These are phyloP conservation scores for Zelonia costaricensis DNA, from an alignment of 208 protist species.

Conservation along the genomic window DNA sequence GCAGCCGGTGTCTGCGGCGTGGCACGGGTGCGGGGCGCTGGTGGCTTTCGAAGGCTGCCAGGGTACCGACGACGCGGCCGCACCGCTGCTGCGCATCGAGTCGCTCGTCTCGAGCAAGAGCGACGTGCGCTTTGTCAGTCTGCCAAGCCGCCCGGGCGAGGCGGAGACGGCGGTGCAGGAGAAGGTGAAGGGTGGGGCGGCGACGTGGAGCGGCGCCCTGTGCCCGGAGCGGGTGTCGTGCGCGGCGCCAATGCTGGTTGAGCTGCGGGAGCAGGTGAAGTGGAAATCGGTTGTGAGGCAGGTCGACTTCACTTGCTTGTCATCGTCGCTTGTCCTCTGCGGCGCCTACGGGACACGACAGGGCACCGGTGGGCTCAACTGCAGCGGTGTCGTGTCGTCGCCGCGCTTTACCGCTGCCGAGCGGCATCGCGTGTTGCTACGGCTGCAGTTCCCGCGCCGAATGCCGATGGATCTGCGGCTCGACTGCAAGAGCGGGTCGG, in stretches of 20 bases:
- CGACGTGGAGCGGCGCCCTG: not conserved
- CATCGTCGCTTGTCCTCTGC: conserved; percentile 16
- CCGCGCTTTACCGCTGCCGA: conserved; percentile 44
- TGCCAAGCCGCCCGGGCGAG: conserved; percentile 14
- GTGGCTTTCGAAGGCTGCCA: conserved; percentile 15
- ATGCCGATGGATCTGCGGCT: conserved; percentile 43
- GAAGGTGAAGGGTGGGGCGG: conserved; percentile 7
- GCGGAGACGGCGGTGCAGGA: conserved; percentile 3
- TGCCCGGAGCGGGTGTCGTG: not conserved
- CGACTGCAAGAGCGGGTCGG: conserved; percentile 32
- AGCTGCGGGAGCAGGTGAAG: conserved; percentile 23
- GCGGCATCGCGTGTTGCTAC: conserved; percentile 57
- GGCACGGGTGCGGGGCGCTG: conserved; percentile 14
- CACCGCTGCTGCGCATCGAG: conserved; percentile 7
- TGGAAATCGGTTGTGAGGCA: conserved; percentile 25
- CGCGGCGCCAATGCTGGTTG: conserved; percentile 22
- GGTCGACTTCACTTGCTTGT: conserved; percentile 30
- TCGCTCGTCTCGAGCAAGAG: conserved; percentile 16
- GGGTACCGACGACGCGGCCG: not conserved
- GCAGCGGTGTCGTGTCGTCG: conserved; percentile 18
- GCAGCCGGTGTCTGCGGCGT: not conserved
- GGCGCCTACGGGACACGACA: conserved; percentile 4
- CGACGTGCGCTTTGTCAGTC: conserved; percentile 25
- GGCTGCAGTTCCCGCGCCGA: conserved; percentile 36
- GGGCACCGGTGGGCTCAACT: conserved; percentile 19